Conservation (phyloP, 202 grass and related monocot species). For the Dendrocalamus latiflorus region DNA sequence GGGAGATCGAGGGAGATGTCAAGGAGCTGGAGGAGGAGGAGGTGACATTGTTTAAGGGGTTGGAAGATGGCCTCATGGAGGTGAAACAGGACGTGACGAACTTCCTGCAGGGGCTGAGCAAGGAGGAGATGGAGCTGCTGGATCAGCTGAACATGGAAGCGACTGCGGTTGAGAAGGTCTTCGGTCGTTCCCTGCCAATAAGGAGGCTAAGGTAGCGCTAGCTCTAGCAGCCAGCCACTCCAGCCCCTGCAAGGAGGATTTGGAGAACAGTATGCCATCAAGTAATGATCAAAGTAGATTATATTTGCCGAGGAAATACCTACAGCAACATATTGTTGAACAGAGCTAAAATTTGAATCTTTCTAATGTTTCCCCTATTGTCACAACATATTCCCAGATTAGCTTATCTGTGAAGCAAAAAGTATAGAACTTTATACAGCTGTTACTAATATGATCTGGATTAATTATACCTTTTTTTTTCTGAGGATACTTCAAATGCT, state of each 20-base stretch:
- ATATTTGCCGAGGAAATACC: neutral
- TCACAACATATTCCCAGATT: neutral
- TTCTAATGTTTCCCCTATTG: neutral
- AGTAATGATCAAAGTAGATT: constrained; percentile 4
- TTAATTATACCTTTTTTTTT: constrained; percentile 6
- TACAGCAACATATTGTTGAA: constrained; percentile 32
- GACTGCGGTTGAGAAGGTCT: constrained; percentile 67
- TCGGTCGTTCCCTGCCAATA: constrained; percentile 67
- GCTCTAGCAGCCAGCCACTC: neutral
- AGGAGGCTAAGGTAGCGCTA: constrained; percentile 78
- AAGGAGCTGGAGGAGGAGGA: constrained; percentile 72
- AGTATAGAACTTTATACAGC: neutral
- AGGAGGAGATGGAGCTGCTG: no score
- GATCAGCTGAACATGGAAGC: constrained; percentile 89
- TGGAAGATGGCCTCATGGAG: constrained; percentile 64
- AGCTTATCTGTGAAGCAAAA: constrained; percentile 18
- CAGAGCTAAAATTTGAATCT: constrained; percentile 18
- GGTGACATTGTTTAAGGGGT: constrained; percentile 50
- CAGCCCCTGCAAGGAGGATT: neutral
- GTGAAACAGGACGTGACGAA: constrained; percentile 58
- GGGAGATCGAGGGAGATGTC: constrained; percentile 57
- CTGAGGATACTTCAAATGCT: constrained; percentile 1
- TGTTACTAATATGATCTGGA: neutral
- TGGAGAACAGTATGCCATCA: constrained; percentile 2
- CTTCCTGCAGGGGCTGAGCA: constrained; percentile 69